Conservation (phyloP, 2,329 filamentous ascomycete genomes). For the Aspergillus costaricaensis region DNA sequence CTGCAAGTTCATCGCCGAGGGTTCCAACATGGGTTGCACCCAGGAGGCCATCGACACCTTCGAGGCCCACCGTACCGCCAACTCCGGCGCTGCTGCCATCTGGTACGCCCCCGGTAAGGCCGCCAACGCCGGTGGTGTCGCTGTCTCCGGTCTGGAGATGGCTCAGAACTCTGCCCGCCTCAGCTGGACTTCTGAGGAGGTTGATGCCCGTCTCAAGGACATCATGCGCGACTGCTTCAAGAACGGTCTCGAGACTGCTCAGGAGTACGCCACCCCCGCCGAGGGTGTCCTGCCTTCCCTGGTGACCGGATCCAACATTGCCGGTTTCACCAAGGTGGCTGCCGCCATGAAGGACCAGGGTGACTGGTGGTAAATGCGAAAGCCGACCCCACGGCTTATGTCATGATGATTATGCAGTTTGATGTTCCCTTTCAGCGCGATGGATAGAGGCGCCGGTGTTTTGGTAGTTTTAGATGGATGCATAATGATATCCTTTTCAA, state of each 20-base stretch:
- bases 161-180: constrained; percentile 92
- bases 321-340: constrained; percentile 95
- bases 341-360: constrained; percentile 94
- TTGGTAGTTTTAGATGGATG: background rate
- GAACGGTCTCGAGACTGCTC: constrained; percentile 83
- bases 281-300: constrained; percentile 87
- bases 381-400: background rate
- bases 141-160: constrained; percentile 98
- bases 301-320: constrained; percentile 94
- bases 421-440: constrained; percentile 25
- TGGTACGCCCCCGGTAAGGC: constrained; percentile 99
- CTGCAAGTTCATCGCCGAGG: constrained; percentile 86
- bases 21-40: constrained; percentile 98
- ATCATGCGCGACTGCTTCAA: constrained; percentile 97
- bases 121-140: constrained; percentile 95
- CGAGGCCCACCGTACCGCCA: constrained; percentile 69
- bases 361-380: constrained; percentile 71
- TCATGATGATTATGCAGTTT: constrained; percentile 21
- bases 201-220: constrained; percentile 83
- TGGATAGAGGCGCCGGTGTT: constrained; percentile 38
- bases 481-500: background rate
- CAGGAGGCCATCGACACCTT: constrained; percentile 93
- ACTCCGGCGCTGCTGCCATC: constrained; percentile 68
- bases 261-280: constrained; percentile 76
- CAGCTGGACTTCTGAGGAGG: constrained; percentile 83